A percentile compares a stretch with the other conserved stretches of the same genome.
Evolutionary conservation across 139 green algal genomes (phyloP).

Genomic region (Tetradesmus lagerheimii): DNA sequence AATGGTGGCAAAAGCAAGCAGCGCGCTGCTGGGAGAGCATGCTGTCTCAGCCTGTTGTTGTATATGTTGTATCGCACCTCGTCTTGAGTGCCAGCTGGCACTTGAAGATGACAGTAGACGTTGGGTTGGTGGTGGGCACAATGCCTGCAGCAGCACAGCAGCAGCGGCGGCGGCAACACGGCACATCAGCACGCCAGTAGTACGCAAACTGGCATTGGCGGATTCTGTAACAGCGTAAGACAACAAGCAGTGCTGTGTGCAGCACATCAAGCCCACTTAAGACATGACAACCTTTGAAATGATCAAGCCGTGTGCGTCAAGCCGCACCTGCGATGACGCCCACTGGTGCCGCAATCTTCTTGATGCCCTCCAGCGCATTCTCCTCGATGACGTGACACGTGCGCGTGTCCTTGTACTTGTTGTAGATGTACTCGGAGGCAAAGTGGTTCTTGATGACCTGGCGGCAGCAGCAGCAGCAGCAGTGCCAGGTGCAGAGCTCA

Average conservation of each 20-base stretch:
- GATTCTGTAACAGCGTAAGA: too few species aligned
- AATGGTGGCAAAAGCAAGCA: background rate
- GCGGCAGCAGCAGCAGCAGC: too few species aligned
- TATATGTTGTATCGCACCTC: background rate
- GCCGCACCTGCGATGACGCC: slow-evolving; percentile 20
- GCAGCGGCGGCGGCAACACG: background rate
- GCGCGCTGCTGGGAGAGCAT: too few species aligned
- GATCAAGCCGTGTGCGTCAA: too few species aligned
- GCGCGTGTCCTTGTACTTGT: slow-evolving; percentile 85
- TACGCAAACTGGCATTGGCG: too few species aligned
- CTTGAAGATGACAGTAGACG: slow-evolving; percentile 81
- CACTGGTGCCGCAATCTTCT: slow-evolving; percentile 40
- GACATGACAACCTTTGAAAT: too few species aligned
- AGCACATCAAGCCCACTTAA: too few species aligned
- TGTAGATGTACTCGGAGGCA: slow-evolving; percentile 80
- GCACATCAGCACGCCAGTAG: too few species aligned
- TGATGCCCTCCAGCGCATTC: slow-evolving; percentile 25
- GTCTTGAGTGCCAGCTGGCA: slow-evolving; percentile 78
- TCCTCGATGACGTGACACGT: slow-evolving; percentile 77
- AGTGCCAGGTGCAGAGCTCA: too few species aligned
- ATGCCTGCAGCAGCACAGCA: slow-evolving; percentile 64
- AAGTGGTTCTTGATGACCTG: too few species aligned
- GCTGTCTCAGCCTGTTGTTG: too few species aligned
- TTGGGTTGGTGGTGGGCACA: slow-evolving; percentile 80
- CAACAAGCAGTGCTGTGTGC: too few species aligned